Conservation (phyloP, 2,329 filamentous ascomycete genomes). For the Colletotrichum siamense region DNA sequence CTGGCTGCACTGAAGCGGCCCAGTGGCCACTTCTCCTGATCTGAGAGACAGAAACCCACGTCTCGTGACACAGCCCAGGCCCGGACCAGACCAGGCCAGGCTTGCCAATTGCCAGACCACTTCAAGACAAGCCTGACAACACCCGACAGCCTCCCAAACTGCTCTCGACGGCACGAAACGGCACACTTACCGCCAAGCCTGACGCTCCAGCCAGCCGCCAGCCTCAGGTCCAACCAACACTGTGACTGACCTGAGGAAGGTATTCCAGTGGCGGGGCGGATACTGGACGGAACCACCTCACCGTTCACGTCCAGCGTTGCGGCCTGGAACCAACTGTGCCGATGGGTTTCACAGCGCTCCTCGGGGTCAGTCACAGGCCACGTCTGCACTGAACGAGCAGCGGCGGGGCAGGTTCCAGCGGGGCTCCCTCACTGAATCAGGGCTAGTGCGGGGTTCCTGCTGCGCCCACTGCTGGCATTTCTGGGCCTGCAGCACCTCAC, state of each 20-base stretch:
- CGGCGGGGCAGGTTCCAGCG: constrained; percentile 1
- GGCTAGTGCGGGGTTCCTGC: constrained; percentile 23
- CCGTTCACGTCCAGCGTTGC: background rate
- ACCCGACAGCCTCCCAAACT: background rate
- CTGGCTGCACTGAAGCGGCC: background rate
- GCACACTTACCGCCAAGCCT: constrained; percentile 17
- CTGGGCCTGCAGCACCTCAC: constrained; percentile 1
- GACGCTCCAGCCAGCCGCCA: background rate
- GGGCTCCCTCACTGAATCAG: constrained; percentile 13
- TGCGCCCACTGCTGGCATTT: constrained; percentile 16
- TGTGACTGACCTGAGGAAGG: background rate
- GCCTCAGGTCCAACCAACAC: background rate
- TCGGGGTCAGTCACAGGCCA: constrained; percentile 6
- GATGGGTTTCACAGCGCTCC: constrained; percentile 13
- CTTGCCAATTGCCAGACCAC: constrained; percentile 9
- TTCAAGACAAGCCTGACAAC: background rate
- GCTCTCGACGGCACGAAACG: background rate
- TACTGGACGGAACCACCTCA: background rate
- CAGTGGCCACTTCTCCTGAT: background rate
- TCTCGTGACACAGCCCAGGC: background rate
- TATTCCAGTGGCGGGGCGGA: background rate
- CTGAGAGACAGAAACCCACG: background rate
- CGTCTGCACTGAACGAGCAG: background rate
- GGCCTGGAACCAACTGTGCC: constrained; percentile 10
- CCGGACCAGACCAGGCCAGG: background rate